Evolutionary conservation across 148 eudicot species (phyloP).

Genomic region (Euryodendron excelsum): DNA sequence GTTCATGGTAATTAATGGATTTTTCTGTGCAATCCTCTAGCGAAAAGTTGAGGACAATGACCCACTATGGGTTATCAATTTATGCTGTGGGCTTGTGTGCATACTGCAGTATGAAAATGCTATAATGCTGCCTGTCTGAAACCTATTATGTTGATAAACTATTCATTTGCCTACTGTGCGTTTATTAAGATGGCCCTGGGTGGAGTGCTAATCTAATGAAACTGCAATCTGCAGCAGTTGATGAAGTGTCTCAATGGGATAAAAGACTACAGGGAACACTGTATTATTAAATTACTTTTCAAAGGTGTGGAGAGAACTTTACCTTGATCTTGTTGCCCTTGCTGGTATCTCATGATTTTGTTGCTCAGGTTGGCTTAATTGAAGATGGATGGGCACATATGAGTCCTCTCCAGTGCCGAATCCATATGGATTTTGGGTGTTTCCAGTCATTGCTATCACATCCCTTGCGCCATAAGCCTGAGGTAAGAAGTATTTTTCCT

Average conservation of each 20-base stretch:
- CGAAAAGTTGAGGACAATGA: neutral
- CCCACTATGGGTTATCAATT: neutral
- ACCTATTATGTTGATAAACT: neutral
- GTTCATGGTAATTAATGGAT: neutral
- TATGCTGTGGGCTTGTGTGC: neutral
- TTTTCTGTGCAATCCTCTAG: neutral
- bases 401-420: slow-evolving; percentile 33
- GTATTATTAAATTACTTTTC: neutral
- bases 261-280: neutral
- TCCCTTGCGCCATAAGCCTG: slow-evolving; percentile 46
- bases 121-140: neutral
- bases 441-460: slow-evolving; percentile 22
- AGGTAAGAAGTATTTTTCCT: neutral
- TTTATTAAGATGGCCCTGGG: neutral
- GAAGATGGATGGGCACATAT: slow-evolving; percentile 37
- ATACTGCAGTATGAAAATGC: neutral
- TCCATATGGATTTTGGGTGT: slow-evolving; percentile 27
- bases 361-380: slow-evolving; percentile 39
- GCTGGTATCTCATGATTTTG: slow-evolving; percentile 11
- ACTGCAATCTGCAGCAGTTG: neutral
- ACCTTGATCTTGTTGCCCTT: slow-evolving; percentile 26
- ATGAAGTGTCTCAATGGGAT: neutral
- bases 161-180: neutral
- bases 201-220: too few species aligned
- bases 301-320: slow-evolving; percentile 7